Percentiles rank a stretch among this genome's conserved stretches.
Evolutionary conservation across 768 basidiomycete species (phyloP).

Genomic region (Auriculariales sp.): DNA sequence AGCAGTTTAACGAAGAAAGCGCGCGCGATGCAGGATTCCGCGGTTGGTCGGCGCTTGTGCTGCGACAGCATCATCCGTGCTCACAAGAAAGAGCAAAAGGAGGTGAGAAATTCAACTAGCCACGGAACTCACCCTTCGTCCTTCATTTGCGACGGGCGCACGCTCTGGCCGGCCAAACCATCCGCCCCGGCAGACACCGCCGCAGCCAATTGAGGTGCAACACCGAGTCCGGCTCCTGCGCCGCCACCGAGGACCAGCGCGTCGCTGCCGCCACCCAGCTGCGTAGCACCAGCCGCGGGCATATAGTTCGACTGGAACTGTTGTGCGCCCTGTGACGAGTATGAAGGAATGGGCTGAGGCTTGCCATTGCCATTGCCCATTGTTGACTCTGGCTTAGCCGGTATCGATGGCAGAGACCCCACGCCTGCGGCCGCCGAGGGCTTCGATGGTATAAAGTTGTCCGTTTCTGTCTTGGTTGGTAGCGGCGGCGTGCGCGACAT

Average conservation of each 20-base stretch:
- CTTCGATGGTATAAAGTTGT: background rate
- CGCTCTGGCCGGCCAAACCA: constrained; percentile 41
- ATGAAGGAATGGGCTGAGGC: constrained; percentile 13
- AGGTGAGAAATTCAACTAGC: constrained; percentile 1
- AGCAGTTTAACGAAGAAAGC: background rate
- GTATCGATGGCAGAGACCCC: background rate
- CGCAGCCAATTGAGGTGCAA: constrained; percentile 1
- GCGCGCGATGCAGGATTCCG: background rate
- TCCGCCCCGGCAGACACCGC: constrained; percentile 5
- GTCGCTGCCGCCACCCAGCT: constrained; percentile 22
- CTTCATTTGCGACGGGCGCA: constrained; percentile 85
- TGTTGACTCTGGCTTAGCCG: background rate
- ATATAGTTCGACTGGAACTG: constrained; percentile 56
- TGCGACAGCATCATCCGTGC: background rate
- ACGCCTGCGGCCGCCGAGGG: background rate
- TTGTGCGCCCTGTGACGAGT: constrained; percentile 37
- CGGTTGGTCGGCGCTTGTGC: background rate
- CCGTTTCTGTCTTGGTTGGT: constrained; percentile 9
- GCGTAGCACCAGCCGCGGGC: constrained; percentile 31
- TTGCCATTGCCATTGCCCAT: background rate
- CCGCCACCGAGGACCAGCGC: constrained; percentile 24
- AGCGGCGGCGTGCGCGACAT: constrained; percentile 18
- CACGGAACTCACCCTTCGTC: constrained; percentile 85
- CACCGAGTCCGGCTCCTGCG: constrained; percentile 2
- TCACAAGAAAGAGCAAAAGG: background rate